These are phyloP conservation scores for Dactylellina haptotyla DNA, from an alignment of 2,329 filamentous ascomycete species.

Conservation along the genomic window DNA sequence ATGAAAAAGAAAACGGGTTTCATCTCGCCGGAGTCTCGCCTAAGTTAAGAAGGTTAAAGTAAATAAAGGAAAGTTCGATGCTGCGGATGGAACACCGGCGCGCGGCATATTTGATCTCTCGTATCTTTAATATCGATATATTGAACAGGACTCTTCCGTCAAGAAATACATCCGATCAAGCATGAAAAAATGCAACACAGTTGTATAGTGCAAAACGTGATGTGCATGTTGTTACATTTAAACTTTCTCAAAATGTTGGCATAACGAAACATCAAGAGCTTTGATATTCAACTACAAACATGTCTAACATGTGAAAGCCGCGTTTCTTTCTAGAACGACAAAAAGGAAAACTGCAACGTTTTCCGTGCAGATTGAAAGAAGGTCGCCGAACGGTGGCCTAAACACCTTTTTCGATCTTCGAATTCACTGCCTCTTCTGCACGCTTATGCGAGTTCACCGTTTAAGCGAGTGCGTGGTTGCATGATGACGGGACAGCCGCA, in stretches of 20 bases:
- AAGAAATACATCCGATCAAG: no score
- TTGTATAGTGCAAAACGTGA: not conserved
- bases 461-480: constrained; percentile 4
- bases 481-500: constrained; percentile 3
- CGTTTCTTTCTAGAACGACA: not conserved
- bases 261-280: no score
- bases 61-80: not conserved
- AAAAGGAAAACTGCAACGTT: constrained; percentile 3
- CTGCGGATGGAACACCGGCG: not conserved
- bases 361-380: no score
- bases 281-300: no score
- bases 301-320: no score
- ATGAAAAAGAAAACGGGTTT: no score
- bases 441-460: constrained; percentile 2
- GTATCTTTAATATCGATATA: constrained; percentile 33
- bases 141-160: not conserved
- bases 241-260: no score
- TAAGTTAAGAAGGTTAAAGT: not conserved
- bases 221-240: no score
- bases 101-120: not conserved
- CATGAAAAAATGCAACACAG: not conserved
- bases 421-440: no score
- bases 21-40: no score
- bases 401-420: constrained; percentile 7
- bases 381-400: constrained; percentile 20